Base-by-base conservation (phyloP, 768 basidiomycete genomes). In the Tricholomella constricta region DNA sequence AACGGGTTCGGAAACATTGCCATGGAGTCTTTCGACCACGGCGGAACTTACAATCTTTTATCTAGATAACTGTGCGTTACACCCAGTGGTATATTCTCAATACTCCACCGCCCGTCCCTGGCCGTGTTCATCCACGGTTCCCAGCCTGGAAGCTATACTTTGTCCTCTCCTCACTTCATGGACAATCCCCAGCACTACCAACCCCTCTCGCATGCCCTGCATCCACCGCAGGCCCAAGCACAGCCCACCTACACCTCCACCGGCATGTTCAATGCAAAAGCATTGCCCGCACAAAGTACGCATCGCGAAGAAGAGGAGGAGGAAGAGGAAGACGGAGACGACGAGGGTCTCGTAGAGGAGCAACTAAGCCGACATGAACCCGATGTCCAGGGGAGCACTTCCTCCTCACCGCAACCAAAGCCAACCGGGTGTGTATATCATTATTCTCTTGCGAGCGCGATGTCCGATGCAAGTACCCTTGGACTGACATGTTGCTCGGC, bases 171-270 rank as follows among this genome's bases (percentile, higher is more conserved):
- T 26, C 23, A 40, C 40, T 45, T 44, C 34, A 82, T 82, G 80
- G 78, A 88, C 71, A 88, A 88, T 67, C 86, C 86, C 50, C 87
- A 89, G 66, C 86, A 86, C 57, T 88, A 91, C 72, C 88, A 89
- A 56, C 86, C 89, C 23, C 78, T 91, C 61, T 91, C 88, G 50
- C 85, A 89, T 74, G 89, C 89, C 37, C 76, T 91, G 34, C 75
- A 87, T 66, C 85, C 84, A 0, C 85, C 82, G 56, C 72, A 57
- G 34, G 52, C 53, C 26, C 70, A 60, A 56, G 54, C 31, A 47
- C 70, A 62, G 62, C 51, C 52, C 48, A 62, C 59, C 40, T 67
- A 59, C 63, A 61, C 48, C 1, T 57, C 52, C 51, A 76, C 50
- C 45, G 52, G 35, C 58, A 61, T 57, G 61, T 69, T 63, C 34